Evolutionary conservation across 2,329 filamentous ascomycete species (phyloP).

Genomic region (Epichloe gansuensis): DNA sequence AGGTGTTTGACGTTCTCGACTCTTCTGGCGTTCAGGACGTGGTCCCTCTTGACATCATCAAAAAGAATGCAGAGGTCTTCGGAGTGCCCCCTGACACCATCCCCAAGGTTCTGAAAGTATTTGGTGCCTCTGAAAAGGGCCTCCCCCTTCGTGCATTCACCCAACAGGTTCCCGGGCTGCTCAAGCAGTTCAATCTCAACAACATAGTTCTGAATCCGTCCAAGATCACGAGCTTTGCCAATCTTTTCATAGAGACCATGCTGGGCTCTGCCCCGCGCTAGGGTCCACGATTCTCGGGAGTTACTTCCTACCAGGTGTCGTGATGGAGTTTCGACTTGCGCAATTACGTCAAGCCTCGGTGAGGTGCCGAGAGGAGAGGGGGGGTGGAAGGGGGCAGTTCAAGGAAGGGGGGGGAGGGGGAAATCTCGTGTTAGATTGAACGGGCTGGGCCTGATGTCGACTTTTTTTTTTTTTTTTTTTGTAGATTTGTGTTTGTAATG

Average conservation of each 20-base stretch:
- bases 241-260: rapidly evolving
- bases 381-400: too few species aligned
- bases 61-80: background rate
- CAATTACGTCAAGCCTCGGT: too few species aligned
- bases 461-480: too few species aligned
- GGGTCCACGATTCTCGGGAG: too few species aligned
- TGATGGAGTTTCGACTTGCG: too few species aligned
- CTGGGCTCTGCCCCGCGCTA: background rate
- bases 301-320: too few species aligned
- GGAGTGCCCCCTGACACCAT: background rate
- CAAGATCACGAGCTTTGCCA: rapidly evolving
- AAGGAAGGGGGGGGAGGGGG: too few species aligned
- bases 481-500: too few species aligned
- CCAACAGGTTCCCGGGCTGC: background rate
- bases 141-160: background rate
- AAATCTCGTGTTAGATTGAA: too few species aligned
- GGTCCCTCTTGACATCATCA: background rate
- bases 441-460: too few species aligned
- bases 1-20: background rate
- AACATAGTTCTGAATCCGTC: background rate
- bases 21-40: background rate
- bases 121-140: background rate
- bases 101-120: background rate
- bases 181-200: background rate
- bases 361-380: too few species aligned